phyloP scores from a whole-genome alignment of 768 basidiomycete genomes.

The Mycena kentingensis region DNA sequence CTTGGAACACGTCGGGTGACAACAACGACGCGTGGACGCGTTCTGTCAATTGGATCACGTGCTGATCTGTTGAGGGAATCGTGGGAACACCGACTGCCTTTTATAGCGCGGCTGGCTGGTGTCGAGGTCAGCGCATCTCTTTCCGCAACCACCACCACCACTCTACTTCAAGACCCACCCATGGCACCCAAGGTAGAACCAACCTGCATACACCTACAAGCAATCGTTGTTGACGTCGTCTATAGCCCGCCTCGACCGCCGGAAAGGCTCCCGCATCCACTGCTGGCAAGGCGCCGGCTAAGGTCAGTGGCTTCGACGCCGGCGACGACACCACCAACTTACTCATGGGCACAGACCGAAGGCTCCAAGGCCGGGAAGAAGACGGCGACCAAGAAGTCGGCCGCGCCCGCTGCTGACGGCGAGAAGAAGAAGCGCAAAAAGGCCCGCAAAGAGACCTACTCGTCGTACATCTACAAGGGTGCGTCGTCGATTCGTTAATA shows the following conservation, averaged over 20 bases:
- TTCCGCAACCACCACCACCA: constrained; percentile 32
- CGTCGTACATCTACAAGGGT: constrained; percentile 68
- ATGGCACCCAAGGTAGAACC: constrained; percentile 42
- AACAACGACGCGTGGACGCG: too few species aligned
- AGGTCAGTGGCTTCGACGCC: constrained; percentile 9
- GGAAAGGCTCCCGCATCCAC: constrained; percentile 69
- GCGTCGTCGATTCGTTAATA: background rate
- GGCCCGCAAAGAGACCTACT: constrained; percentile 80
- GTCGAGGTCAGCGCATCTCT: background rate
- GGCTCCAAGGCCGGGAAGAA: constrained; percentile 59
- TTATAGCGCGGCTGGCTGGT: constrained; percentile 13
- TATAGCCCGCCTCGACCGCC: constrained; percentile 68
- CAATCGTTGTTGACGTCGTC: constrained; percentile 1
- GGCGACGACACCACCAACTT: background rate
- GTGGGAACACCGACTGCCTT: too few species aligned
- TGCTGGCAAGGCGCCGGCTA: constrained; percentile 65
- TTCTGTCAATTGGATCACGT: too few species aligned
- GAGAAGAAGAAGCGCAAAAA: constrained; percentile 85
- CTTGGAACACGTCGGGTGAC: too few species aligned
- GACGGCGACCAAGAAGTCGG: constrained; percentile 57
- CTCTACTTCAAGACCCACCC: constrained; percentile 18
- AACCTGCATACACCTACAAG: constrained; percentile 4
- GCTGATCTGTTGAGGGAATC: too few species aligned
- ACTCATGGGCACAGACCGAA: constrained; percentile 20
- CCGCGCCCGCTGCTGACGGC: constrained; percentile 50